phyloP scores from a whole-genome alignment of 2,329 filamentous ascomycete genomes.

The Penicillium sp. region DNA sequence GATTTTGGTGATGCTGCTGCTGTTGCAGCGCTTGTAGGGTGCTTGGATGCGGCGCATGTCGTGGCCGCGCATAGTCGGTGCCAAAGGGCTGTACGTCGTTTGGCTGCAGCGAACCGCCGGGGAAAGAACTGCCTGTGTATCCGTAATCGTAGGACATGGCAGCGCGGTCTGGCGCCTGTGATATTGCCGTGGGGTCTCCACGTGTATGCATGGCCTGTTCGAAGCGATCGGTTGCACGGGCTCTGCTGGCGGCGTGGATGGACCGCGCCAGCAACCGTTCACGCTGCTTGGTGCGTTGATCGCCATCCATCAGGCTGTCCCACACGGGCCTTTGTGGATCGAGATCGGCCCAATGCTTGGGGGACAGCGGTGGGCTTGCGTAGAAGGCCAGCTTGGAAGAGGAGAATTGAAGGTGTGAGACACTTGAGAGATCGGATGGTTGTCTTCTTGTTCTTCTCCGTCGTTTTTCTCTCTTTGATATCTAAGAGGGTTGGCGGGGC shows the following conservation, averaged over 20 bases:
- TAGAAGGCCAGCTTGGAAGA: slow-evolving; percentile 65
- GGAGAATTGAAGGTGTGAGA: no score
- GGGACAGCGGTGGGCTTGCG: slow-evolving; percentile 64
- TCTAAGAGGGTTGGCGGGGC: neutral
- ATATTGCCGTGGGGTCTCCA: slow-evolving; percentile 39
- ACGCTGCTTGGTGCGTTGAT: slow-evolving; percentile 74
- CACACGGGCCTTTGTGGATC: slow-evolving; percentile 59
- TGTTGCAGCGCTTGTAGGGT: slow-evolving; percentile 16
- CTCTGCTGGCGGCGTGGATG: slow-evolving; percentile 51
- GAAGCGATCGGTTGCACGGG: slow-evolving; percentile 49
- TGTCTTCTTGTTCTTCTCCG: neutral
- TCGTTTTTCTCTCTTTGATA: neutral
- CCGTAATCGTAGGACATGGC: slow-evolving; percentile 52
- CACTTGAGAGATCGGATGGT: neutral
- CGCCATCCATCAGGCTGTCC: slow-evolving; percentile 72
- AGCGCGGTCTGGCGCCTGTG: slow-evolving; percentile 39
- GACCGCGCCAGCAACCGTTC: slow-evolving; percentile 61
- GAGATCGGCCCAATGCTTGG: slow-evolving; percentile 62
- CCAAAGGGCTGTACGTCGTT: slow-evolving; percentile 62
- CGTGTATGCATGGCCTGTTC: slow-evolving; percentile 37
- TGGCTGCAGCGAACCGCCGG: slow-evolving; percentile 46
- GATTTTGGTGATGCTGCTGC: slow-evolving; percentile 55
- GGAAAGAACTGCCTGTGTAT: slow-evolving; percentile 57
- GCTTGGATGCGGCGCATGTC: slow-evolving; percentile 34
- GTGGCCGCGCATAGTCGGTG: slow-evolving; percentile 59